A percentile compares a stretch with the other conserved stretches of the same genome.
Evolutionary conservation across 495 filamentous ascomycete genomes (phyloP).

Genomic region (Neurospora pannonica): DNA sequence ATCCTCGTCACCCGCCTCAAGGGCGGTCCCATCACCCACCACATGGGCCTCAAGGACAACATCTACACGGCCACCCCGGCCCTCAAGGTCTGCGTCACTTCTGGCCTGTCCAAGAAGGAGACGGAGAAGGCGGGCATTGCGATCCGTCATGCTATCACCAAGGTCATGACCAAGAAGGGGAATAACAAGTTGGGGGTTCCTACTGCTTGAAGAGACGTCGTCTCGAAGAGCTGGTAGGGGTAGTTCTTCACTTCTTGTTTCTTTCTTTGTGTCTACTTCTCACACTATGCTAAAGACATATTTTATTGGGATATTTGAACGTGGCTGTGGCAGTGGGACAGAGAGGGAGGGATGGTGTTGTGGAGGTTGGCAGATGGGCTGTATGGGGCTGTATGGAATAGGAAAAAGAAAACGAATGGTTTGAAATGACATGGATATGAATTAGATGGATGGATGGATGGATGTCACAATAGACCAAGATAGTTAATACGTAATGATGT

Average conservation of each 20-base stretch:
- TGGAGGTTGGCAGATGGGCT: not conserved
- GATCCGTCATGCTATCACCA: conserved; percentile 89
- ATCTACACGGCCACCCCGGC: conserved; percentile 59
- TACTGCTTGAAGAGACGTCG: conserved; percentile 6
- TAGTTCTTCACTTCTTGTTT: not conserved
- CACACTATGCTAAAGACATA: not conserved
- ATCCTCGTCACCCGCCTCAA: conserved; percentile 84
- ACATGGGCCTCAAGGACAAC: conserved; percentile 49
- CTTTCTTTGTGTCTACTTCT: not conserved
- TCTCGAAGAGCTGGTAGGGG: not conserved
- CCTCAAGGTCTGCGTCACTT: conserved; percentile 84
- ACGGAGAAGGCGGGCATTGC: conserved; percentile 82
- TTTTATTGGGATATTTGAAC: not conserved
- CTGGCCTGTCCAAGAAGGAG: conserved; percentile 83
- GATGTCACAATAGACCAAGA: not conserved
- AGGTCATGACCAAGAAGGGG: conserved; percentile 54
- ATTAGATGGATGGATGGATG: not conserved
- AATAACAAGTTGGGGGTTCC: conserved; percentile 28
- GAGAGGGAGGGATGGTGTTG: not conserved
- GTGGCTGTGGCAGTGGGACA: not conserved
- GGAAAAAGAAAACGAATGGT: not conserved
- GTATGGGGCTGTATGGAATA: not conserved
- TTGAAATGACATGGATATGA: not conserved
- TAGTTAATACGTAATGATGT: not conserved
- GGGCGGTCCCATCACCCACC: conserved; percentile 52